These are phyloP conservation scores for Naganishia sp. DNA, from an alignment of 1,284 basidiomycete genomes.

Conservation along the genomic window DNA sequence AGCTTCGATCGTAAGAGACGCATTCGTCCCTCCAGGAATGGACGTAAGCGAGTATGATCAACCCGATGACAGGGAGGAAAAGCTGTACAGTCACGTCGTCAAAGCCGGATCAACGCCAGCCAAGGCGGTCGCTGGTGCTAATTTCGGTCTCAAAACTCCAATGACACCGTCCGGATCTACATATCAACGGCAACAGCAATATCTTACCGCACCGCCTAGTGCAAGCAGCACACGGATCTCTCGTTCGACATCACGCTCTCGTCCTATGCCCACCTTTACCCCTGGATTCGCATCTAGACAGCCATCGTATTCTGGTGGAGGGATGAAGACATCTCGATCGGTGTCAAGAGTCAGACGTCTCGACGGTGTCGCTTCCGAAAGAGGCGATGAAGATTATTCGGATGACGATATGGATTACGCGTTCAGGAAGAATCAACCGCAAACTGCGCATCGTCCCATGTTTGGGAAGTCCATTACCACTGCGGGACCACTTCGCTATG, in stretches of 20 bases:
- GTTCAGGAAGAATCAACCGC: neutral
- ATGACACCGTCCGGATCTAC: constrained; percentile 6
- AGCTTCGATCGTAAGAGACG: neutral
- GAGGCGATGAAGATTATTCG: neutral
- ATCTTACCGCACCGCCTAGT: constrained; percentile 17
- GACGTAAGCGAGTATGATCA: neutral
- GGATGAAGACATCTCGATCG: constrained; percentile 12
- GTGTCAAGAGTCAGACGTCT: constrained; percentile 1
- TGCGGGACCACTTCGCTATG: constrained; percentile 1
- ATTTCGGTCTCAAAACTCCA: neutral
- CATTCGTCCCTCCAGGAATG: neutral
- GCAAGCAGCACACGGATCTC: constrained; percentile 11
- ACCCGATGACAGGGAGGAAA: constrained; percentile 4
- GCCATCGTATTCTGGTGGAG: constrained; percentile 9
- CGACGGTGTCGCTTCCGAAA: constrained; percentile 1
- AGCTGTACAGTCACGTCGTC: constrained; percentile 24
- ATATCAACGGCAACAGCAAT: constrained; percentile 15
- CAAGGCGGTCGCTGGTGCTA: neutral
- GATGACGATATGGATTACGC: constrained; percentile 17
- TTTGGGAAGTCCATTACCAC: constrained; percentile 4
- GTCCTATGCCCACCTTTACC: constrained; percentile 12
- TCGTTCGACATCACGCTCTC: constrained; percentile 13
- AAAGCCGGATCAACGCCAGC: constrained; percentile 8
- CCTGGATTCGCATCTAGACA: constrained; percentile 9
- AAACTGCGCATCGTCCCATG: constrained; percentile 2